Base-by-base conservation (phyloP, 2,329 filamentous ascomycete species). In the Fusarium nanum region DNA sequence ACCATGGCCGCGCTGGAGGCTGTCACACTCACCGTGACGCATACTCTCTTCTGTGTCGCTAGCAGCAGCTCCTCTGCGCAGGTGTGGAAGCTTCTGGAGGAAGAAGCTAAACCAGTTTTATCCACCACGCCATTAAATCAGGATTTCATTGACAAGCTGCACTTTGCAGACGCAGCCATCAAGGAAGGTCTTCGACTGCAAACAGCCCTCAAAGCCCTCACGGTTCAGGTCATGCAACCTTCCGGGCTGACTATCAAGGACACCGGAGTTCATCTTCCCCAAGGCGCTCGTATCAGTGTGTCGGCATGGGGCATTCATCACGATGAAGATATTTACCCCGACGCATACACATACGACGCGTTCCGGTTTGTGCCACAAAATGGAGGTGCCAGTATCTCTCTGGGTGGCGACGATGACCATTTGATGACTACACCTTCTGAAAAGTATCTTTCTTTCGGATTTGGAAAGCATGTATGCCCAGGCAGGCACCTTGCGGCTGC, bases 31-130 rank as follows among this genome's bases (percentile, higher is more conserved):
- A 46, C 37, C 7, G 49, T 55, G 11, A 37, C 55, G 0, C 32
- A 55, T 1, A 18, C 27, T 3, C 7, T 65, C 0, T 60, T 66
- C 8, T 55, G 37, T 0, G 18, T 66, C 18, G 45, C 47, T 3
- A n/a, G 20, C 0, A 55, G 16, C 3, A 7, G 23, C 1, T 3
- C 16, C 0, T 28, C 22, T 0, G 12, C 18, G 0, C 16, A 60
- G 7, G 18, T 54, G 3, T 66, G 44, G 22, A 12, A 45, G 0
- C 12, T 18, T 0, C 9, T 66, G 2, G 13, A 49, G 1, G 20
- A 20, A 0, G n/a, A 66, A 6, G 14, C 18, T 1, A 2, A 16
- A 7, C 9, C 4, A 7, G 14, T 4, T 1, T 5, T 45, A 18
- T 7, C 47, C 6, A 2, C 14, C 18, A 16, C 23, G 1, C 8